Evolutionary conservation across 352 stramenopile species (phyloP).

Genomic region (Pythium volutum): DNA sequence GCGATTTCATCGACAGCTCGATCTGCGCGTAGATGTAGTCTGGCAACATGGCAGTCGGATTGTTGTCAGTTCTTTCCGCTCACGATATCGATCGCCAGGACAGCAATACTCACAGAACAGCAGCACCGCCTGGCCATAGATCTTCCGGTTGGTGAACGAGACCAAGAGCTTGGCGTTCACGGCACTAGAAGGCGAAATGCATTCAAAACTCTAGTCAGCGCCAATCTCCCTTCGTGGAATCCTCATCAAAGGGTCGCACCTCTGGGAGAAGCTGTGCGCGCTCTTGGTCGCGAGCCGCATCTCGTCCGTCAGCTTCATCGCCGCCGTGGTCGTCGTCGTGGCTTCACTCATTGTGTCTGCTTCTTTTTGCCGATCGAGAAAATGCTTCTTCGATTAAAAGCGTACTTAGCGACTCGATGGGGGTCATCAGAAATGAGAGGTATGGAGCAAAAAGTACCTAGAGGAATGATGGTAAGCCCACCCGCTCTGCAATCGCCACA

Average conservation of each 20-base stretch:
- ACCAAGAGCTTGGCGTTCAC: slow-evolving; percentile 71
- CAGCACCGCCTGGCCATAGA: slow-evolving; percentile 64
- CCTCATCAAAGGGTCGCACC: neutral
- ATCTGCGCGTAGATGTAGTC: slow-evolving; percentile 70
- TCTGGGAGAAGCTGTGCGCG: slow-evolving; percentile 9
- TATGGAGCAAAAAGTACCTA: slow-evolving; percentile 4
- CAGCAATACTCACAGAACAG: slow-evolving; percentile 74
- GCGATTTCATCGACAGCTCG: slow-evolving; percentile 42
- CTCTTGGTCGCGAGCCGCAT: slow-evolving; percentile 3
- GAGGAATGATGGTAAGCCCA: slow-evolving; percentile 13
- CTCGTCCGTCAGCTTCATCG: slow-evolving; percentile 6
- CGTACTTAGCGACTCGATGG: slow-evolving; percentile 4
- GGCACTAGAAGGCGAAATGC: too few relatives aligned
- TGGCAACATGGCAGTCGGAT: too few relatives aligned
- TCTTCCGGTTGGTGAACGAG: slow-evolving; percentile 54
- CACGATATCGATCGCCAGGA: too few relatives aligned
- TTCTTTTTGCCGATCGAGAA: neutral
- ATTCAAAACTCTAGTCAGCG: neutral
- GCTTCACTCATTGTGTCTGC: slow-evolving; percentile 1
- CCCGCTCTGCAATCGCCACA: slow-evolving; percentile 1
- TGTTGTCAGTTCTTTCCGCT: too few relatives aligned
- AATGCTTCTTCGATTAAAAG: neutral
- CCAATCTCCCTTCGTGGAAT: neutral
- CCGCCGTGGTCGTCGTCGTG: neutral
- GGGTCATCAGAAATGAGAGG: neutral